Percentiles rank a stretch among this genome's conserved stretches.
Evolutionary conservation across 2,329 filamentous ascomycete genomes (phyloP).

Genomic region (Parafenestella ontariensis): DNA sequence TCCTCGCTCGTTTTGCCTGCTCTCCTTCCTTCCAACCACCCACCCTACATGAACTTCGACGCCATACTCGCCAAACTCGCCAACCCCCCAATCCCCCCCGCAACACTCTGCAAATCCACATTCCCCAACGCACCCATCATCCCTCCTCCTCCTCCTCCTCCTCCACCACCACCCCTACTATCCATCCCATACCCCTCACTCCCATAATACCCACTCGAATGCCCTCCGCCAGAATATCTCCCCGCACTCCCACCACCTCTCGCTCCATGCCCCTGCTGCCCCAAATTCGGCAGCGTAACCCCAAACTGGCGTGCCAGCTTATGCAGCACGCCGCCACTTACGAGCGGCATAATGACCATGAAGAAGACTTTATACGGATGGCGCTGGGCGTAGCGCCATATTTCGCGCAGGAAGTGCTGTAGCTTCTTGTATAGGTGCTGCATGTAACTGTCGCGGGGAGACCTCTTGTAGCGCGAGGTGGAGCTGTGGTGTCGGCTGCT

Average conservation of each 20-base stretch:
- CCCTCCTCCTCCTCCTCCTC: slow-evolving; percentile 39
- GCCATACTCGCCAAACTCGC: slow-evolving; percentile 57
- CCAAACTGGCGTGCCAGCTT: slow-evolving; percentile 81
- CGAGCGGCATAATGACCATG: slow-evolving; percentile 83
- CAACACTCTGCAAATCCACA: slow-evolving; percentile 39
- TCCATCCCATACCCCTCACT: slow-evolving; percentile 52
- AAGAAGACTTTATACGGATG: slow-evolving; percentile 92
- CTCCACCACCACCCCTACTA: slow-evolving; percentile 25
- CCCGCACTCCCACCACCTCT: slow-evolving; percentile 29
- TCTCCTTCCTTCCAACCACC: background rate
- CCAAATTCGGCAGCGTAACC: slow-evolving; percentile 71
- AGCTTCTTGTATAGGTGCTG: slow-evolving; percentile 76
- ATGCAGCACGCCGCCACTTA: slow-evolving; percentile 82
- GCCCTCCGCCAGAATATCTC: slow-evolving; percentile 19
- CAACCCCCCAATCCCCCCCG: slow-evolving; percentile 53
- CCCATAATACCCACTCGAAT: slow-evolving; percentile 50
- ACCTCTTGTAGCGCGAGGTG: slow-evolving; percentile 77
- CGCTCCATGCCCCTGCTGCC: slow-evolving; percentile 31
- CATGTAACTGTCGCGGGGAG: slow-evolving; percentile 79
- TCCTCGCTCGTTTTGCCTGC: background rate
- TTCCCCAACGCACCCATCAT: slow-evolving; percentile 37
- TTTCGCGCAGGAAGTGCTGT: slow-evolving; percentile 78
- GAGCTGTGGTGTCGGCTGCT: slow-evolving; percentile 56
- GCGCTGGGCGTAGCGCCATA: slow-evolving; percentile 79
- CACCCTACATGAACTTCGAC: slow-evolving; percentile 54